phyloP scores from a whole-genome alignment of 1,284 basidiomycete species.

The Cutaneotrichosporon dermatis region DNA sequence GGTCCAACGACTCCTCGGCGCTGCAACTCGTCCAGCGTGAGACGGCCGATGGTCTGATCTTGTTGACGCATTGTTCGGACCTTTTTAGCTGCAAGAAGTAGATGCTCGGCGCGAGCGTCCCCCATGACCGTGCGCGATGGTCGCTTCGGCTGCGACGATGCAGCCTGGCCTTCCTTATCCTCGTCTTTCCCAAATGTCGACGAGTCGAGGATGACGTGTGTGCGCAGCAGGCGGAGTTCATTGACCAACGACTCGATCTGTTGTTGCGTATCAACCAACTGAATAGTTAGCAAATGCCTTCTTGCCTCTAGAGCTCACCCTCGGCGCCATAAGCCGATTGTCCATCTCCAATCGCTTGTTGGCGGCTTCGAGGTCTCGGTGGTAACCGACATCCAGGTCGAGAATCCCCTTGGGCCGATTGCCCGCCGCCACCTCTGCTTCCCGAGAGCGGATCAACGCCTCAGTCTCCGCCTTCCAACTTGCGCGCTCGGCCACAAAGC shows the following conservation, averaged over 20 bases:
- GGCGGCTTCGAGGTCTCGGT: conserved; percentile 45
- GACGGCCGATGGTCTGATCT: conserved; percentile 30
- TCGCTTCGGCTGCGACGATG: background rate
- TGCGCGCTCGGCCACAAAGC: conserved; percentile 34
- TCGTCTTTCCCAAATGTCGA: conserved; percentile 4
- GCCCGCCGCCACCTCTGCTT: conserved; percentile 34
- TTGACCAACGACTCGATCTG: conserved; percentile 46
- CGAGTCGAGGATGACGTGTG: conserved; percentile 39
- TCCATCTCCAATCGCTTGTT: conserved; percentile 48
- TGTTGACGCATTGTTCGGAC: conserved; percentile 35
- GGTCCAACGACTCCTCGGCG: conserved; percentile 40
- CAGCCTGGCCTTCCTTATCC: background rate
- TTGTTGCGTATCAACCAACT: conserved; percentile 45
- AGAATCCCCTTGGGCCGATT: conserved; percentile 30
- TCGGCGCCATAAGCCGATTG: conserved; percentile 46
- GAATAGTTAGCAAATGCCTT: background rate
- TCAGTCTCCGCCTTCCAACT: conserved; percentile 38
- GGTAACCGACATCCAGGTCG: conserved; percentile 46
- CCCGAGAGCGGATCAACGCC: conserved; percentile 31
- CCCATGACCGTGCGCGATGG: conserved; percentile 33
- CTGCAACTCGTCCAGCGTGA: conserved; percentile 41
- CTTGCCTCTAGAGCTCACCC: conserved; percentile 24
- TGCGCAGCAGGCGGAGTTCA: conserved; percentile 43
- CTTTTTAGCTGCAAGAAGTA: conserved; percentile 43
- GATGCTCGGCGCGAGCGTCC: conserved; percentile 46